Evolutionary conservation across 305 asterid genomes (phyloP), one percentile per base, ranked within the genome.

Genomic region (Fraxinus angustifolia): DNA sequence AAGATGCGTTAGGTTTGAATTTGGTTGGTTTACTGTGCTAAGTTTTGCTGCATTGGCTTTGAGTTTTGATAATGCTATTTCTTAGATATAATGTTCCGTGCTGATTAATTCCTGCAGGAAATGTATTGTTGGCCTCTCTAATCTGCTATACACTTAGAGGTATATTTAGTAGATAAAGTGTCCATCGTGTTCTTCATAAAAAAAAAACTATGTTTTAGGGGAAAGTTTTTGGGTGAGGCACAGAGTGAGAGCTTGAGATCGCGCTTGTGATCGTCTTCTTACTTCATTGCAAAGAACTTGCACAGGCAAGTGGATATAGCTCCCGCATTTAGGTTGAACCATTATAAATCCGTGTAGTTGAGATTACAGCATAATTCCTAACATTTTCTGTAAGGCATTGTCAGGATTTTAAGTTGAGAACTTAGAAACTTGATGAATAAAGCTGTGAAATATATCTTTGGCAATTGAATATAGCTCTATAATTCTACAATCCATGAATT

Each of bases 341-440:
- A 53, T 53, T 53, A 6, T 53, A 53, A 14, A n/a, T 53, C 26
- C 0, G 10, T 53, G 26, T 2, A 58, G 28, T 58, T 58, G 30
- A 7, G 68, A 58, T 19, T 58, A 17, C 12, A 0, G 67, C 30
- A 19, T 58, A 19, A 58, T 58, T 58, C 30, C 30, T 58, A 19
- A 58, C 11, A 58, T 19, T 73, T 45, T 45, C 82, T 75, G 76
- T 40, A 33, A 70, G 60, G 62, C 26, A 81, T 42, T 35, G 17
- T 79, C 82, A 80, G 82, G 86, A 81, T 75, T 88, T 80, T 71
- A 34, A 75, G 65, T 82, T 83, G 16, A 82, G 81, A 62, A 36
- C 62, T 74, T 80, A 56, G 1, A 58, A 58, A 19, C 68, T 19
- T 58, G 30, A 58, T 58, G 68, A 58, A 19, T 19, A 19, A 23